phyloP scores from a whole-genome alignment of 225 moss, liverwort and hornwort species.

The Anthoceros angustus region DNA sequence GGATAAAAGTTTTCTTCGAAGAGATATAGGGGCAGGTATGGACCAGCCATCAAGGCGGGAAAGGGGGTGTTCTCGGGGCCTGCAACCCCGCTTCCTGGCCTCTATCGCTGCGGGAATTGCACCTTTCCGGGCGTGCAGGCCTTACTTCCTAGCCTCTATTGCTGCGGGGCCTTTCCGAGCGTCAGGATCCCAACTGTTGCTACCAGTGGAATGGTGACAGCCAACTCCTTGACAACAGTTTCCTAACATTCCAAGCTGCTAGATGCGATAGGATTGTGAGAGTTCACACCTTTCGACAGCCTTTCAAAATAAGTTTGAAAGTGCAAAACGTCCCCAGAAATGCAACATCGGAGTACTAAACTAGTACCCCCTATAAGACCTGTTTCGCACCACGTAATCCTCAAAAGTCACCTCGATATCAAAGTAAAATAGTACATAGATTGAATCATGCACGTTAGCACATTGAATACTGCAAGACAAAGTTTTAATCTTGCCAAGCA shows the following conservation, averaged over 20 bases:
- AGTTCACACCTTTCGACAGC: neutral
- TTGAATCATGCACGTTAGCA: too few relatives aligned
- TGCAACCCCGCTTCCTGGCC: slow-evolving; percentile 23
- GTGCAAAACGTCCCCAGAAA: too few relatives aligned
- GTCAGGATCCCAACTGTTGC: slow-evolving; percentile 96
- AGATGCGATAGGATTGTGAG: slow-evolving; percentile 48
- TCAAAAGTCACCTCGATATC: too few relatives aligned
- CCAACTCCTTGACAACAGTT: slow-evolving; percentile 50
- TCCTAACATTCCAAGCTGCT: slow-evolving; percentile 51
- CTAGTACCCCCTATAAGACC: too few relatives aligned
- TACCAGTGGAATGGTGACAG: slow-evolving; percentile 77
- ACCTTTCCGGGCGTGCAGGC: too few relatives aligned
- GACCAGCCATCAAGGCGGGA: slow-evolving; percentile 85
- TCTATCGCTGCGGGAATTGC: too few relatives aligned
- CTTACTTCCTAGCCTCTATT: slow-evolving; percentile 33
- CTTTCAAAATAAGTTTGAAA: neutral
- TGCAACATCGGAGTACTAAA: too few relatives aligned
- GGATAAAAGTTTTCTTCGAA: slow-evolving; percentile 56
- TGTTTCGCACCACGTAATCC: too few relatives aligned
- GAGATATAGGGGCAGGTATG: slow-evolving; percentile 78
- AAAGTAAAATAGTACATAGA: too few relatives aligned
- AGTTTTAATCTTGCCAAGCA: too few relatives aligned
- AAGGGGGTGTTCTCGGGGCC: slow-evolving; percentile 60
- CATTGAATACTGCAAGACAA: too few relatives aligned
- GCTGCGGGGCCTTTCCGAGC: slow-evolving; percentile 82